A percentile compares a stretch with the other conserved stretches of the same genome.
Evolutionary conservation across 208 protist species (phyloP).

Genomic region (Naegleria gruberi): DNA sequence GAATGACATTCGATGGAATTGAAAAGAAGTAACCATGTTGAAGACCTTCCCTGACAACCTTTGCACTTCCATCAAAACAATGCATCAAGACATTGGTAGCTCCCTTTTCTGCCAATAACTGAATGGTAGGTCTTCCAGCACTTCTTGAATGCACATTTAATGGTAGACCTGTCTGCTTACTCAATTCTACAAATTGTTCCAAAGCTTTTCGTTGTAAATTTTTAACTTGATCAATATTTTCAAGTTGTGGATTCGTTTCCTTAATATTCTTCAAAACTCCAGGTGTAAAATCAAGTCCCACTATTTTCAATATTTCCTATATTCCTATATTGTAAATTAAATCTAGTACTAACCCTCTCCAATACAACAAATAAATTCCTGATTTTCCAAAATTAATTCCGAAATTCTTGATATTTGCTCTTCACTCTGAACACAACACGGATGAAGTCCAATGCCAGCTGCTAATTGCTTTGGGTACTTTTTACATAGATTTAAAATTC

Average conservation of each 20-base stretch:
- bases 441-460: background rate
- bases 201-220: background rate
- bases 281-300: constrained; percentile 13
- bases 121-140: background rate
- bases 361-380: background rate
- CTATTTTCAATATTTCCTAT: background rate
- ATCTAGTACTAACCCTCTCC: background rate
- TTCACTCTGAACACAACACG: background rate
- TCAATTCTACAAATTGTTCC: background rate
- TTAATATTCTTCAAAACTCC: background rate
- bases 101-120: background rate
- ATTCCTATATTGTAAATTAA: background rate
- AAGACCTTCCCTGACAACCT: background rate
- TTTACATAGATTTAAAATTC: background rate
- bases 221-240: background rate
- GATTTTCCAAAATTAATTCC: background rate
- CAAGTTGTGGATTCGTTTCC: background rate
- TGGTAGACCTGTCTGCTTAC: background rate
- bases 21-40: background rate
- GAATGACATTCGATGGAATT: constrained; percentile 4
- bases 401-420: background rate
- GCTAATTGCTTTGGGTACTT: background rate
- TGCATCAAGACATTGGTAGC: background rate
- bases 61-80: constrained; percentile 15
- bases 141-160: background rate